Percentiles rank a stretch among this genome's conserved stretches.
Conservation (phyloP, 2,329 filamentous ascomycete genomes). For the Sporothrix dimorphospora region DNA sequence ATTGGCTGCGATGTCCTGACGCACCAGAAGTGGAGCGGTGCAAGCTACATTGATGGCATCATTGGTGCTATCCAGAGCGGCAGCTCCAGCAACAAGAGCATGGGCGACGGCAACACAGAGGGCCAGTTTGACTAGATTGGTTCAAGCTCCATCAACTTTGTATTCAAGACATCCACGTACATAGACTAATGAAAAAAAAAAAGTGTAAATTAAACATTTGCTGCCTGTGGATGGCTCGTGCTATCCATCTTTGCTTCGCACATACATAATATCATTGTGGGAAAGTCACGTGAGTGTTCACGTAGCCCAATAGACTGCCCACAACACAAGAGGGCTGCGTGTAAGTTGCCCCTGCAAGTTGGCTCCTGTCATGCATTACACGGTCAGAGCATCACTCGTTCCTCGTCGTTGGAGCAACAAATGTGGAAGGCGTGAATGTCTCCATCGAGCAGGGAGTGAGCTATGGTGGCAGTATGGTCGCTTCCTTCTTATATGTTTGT, state of each 20-base stretch:
- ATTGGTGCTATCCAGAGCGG: constrained; percentile 89
- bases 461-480: background rate
- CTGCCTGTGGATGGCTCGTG: no score
- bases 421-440: no score
- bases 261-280: no score
- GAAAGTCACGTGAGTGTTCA: no score
- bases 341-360: background rate
- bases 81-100: constrained; percentile 84
- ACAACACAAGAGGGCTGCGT: background rate
- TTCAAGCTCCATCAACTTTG: background rate
- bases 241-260: no score
- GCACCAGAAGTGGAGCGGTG: constrained; percentile 83
- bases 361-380: background rate
- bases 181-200: background rate
- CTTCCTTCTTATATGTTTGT: background rate
- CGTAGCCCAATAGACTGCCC: background rate
- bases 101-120: constrained; percentile 95
- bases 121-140: constrained; percentile 54
- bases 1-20: constrained; percentile 89
- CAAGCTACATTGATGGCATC: constrained; percentile 81
- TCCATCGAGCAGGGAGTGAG: background rate
- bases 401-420: background rate
- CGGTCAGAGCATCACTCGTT: background rate
- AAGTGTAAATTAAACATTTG: no score
- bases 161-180: background rate